Conservation (phyloP, 2,329 filamentous ascomycete species). For the Coniochaeta ligniaria region DNA sequence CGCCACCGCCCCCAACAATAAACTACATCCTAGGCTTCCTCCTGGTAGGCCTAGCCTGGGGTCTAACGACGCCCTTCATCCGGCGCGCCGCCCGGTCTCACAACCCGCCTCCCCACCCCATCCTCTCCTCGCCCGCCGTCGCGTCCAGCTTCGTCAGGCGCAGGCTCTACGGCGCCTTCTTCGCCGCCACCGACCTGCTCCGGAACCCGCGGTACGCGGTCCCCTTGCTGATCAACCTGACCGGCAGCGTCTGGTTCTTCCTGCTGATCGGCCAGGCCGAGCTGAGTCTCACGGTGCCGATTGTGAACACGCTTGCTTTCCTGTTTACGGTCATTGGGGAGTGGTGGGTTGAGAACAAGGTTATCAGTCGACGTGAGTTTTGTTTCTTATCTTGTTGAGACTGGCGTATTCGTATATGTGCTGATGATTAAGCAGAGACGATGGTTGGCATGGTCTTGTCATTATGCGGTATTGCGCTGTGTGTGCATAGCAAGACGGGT, state of each 20-base stretch:
- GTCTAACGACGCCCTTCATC: slow-evolving; percentile 88
- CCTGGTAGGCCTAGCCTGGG: slow-evolving; percentile 87
- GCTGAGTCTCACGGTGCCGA: slow-evolving; percentile 85
- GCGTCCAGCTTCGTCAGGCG: slow-evolving; percentile 52
- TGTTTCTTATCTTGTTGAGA: neutral
- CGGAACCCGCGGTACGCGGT: slow-evolving; percentile 77
- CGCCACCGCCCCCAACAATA: slow-evolving; percentile 46
- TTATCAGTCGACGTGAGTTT: slow-evolving; percentile 70
- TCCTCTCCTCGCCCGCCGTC: slow-evolving; percentile 44
- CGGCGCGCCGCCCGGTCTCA: slow-evolving; percentile 74
- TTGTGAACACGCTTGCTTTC: slow-evolving; percentile 90
- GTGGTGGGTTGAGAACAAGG: slow-evolving; percentile 90
- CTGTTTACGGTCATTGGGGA: slow-evolving; percentile 93
- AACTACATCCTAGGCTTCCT: slow-evolving; percentile 87
- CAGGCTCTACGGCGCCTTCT: slow-evolving; percentile 59
- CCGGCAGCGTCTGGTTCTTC: slow-evolving; percentile 95
- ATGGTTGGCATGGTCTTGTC: slow-evolving; percentile 77
- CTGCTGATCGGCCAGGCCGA: slow-evolving; percentile 88
- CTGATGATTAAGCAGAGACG: slow-evolving; percentile 52
- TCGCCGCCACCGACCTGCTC: slow-evolving; percentile 71
- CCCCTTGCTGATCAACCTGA: slow-evolving; percentile 80
- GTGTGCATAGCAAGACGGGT: slow-evolving; percentile 60
- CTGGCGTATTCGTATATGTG: neutral
- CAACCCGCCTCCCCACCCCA: slow-evolving; percentile 51
- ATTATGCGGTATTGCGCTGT: slow-evolving; percentile 72